Evolutionary conservation across 768 basidiomycete species (phyloP).

Genomic region (Collybiopsis confluens): DNA sequence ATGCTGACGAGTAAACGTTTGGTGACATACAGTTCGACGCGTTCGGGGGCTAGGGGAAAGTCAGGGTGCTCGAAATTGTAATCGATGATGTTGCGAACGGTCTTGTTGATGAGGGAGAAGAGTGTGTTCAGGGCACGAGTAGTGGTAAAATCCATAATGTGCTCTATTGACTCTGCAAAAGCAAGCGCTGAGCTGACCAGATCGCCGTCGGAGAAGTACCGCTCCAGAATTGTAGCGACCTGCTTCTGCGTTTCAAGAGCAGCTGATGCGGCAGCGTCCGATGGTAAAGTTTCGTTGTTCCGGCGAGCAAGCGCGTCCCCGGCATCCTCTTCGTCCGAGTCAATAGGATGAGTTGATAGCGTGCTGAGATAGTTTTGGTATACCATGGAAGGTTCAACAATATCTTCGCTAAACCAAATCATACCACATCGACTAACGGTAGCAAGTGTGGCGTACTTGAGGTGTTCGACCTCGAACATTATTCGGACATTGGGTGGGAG

Average conservation of each 20-base stretch:
- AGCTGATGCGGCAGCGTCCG: slow-evolving; percentile 51
- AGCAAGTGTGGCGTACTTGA: slow-evolving; percentile 94
- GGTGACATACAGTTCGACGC: slow-evolving; percentile 85
- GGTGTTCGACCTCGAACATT: slow-evolving; percentile 99
- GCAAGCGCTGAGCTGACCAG: slow-evolving; percentile 75
- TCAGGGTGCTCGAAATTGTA: slow-evolving; percentile 94
- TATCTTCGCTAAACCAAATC: slow-evolving; percentile 99
- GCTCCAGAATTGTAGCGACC: slow-evolving; percentile 69
- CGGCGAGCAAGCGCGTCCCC: slow-evolving; percentile 61
- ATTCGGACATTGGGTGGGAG: slow-evolving; percentile 95
- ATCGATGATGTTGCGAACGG: slow-evolving; percentile 86
- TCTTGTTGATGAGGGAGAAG: slow-evolving; percentile 97
- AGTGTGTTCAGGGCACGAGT: slow-evolving; percentile 92
- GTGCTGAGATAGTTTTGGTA: slow-evolving; percentile 84
- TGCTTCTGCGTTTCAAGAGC: slow-evolving; percentile 74
- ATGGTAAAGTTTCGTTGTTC: slow-evolving; percentile 33
- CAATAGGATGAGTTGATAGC: slow-evolving; percentile 70
- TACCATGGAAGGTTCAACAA: slow-evolving; percentile 88
- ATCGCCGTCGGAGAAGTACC: slow-evolving; percentile 79
- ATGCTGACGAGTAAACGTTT: slow-evolving; percentile 88
- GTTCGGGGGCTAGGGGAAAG: slow-evolving; percentile 83
- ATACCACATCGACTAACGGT: slow-evolving; percentile 99
- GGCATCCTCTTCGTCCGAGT: slow-evolving; percentile 84
- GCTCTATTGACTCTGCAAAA: slow-evolving; percentile 82
- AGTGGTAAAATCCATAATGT: slow-evolving; percentile 97